These are phyloP conservation scores for Globisporangium rhizosaccharum DNA, from an alignment of 352 stramenopile species.

Conservation along the genomic window DNA sequence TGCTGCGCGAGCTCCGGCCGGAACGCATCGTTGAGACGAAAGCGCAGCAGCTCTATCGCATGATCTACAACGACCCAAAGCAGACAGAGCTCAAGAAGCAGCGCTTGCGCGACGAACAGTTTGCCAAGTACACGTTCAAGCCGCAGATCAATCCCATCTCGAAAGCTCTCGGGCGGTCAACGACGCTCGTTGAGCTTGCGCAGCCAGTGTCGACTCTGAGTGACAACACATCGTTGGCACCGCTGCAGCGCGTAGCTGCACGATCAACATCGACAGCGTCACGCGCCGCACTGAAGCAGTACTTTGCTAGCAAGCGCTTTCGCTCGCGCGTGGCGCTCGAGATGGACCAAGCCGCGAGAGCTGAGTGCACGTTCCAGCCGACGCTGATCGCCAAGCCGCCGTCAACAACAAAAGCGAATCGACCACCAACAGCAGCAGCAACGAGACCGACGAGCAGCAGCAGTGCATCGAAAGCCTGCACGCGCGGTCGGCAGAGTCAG, in stretches of 20 bases:
- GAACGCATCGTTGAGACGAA: constrained; percentile 54
- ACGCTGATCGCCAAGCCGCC: constrained; percentile 26
- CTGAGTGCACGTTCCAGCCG: constrained; percentile 70
- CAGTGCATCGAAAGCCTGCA: constrained; percentile 40
- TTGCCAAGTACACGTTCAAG: constrained; percentile 66
- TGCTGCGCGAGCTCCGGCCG: constrained; percentile 62
- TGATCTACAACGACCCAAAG: constrained; percentile 65
- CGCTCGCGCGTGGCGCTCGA: constrained; percentile 63
- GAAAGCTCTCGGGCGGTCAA: constrained; percentile 42
- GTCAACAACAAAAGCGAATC: neutral
- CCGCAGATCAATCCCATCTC: constrained; percentile 76
- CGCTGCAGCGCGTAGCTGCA: too few relatives aligned
- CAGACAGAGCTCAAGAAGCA: constrained; percentile 58
- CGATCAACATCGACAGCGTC: constrained; percentile 17
- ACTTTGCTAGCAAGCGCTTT: constrained; percentile 66
- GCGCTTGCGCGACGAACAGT: constrained; percentile 42
- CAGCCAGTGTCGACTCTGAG: constrained; percentile 28
- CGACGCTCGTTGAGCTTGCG: constrained; percentile 40
- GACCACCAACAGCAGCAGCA: neutral
- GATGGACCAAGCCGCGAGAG: constrained; percentile 57
- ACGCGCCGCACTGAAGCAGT: constrained; percentile 30
- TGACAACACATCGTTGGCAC: neutral
- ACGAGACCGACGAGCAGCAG: constrained; percentile 1
- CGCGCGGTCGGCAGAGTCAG: constrained; percentile 18
- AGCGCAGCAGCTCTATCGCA: constrained; percentile 51